Base-by-base conservation (phyloP, 1,284 basidiomycete species). In the Tausonia pullulans region DNA sequence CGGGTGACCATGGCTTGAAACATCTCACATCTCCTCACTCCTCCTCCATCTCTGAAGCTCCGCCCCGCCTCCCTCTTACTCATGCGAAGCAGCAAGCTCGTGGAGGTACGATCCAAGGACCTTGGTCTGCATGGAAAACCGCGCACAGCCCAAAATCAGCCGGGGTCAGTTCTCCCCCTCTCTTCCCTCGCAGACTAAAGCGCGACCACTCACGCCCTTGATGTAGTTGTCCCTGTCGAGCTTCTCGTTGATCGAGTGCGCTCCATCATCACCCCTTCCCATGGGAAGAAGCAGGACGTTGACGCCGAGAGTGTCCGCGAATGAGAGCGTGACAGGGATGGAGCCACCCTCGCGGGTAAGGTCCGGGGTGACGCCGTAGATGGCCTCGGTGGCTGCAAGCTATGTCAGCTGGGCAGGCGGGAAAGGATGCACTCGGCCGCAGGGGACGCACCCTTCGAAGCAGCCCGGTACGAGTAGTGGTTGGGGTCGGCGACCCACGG, bases 381-480 rank as follows among this genome's bases (percentile, higher is more conserved):
- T 80, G 7, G 81, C 80, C 84, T 92, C 74, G 41, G 77, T 78
- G 27, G 76, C 61, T 60, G 52, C 41, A 45, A 54, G 3, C 14
- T 40, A 5, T 3, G 48, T 51, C 48, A 49, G 40, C 50, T 13
- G 51, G 50, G 39, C 39, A 45, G 6, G 44, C 4, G 11, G 7
- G 4, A 55, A 39, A 40, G 52, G 0, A 16, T 11, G 14, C 16
- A 10, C 41, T 3, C 0, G 7, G 27, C 27, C 27, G 27, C 27
- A 27, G 27, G 27, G 27, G n/a, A 58, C 56, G 88, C 89, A 40
- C 92, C 95, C 69, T 82, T 84, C 74, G 84, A 87, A 1, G 93
- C 95, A 3, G 96, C 95, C 72, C 87, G 84, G 78, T 87, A 98
- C 77, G 92, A 97, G 90, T 91, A 97, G 79, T 98, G 94, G 68